Base-by-base conservation (phyloP, 2,329 filamentous ascomycete genomes). In the Epichloe festucae region DNA sequence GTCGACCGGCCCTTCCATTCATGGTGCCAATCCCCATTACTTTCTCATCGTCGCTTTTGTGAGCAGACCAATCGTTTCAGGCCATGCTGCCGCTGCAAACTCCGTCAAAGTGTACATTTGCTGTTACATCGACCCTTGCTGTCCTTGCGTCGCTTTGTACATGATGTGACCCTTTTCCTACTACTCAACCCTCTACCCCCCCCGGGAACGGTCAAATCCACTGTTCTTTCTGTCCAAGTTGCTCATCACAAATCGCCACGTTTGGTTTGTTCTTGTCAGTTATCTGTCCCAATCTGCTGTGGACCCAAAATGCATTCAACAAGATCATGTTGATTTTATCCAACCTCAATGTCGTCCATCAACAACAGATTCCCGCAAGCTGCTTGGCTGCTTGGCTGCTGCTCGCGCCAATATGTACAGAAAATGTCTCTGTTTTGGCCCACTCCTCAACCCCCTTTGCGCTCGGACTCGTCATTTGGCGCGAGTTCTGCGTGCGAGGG, bases 401-500 rank as follows among this genome's bases (percentile, higher is more conserved):
- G 41, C n/a, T 45, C 8, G 34, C 41, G 40, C n/a, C 38, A 21
- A 5, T 34, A 49, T 34, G 23, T 31, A 42, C 34, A 44, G 31
- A 23, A 23, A 46, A 17, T 10, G 11, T 23, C 27, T 10, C 15
- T 38, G 23, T 4, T 38, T 31, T 35, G 36, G 14, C 5, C 6
- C 14, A 14, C 5, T 11, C 27, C 38, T 53, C 48, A 53, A 34
- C 81, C 81, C 81, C 81, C 81, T 59, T 83, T 84, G 53, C 81
- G 75, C 54, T 84, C 80, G 2, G 74, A 75, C 12, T 77, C 76
- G 50, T 80, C 73, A 63, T 74, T 78, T 3, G 81, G 81, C 19
- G 68, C 68, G 61, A 73, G 72, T 62, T 84, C 80, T 53, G 71
- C 69, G 31, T 73, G 71, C 41, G 54, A 57, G 27, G 58, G 57